Evolutionary conservation across 2,329 filamentous ascomycete species (phyloP).

Genomic region (Beauveria rudraprayagi): DNA sequence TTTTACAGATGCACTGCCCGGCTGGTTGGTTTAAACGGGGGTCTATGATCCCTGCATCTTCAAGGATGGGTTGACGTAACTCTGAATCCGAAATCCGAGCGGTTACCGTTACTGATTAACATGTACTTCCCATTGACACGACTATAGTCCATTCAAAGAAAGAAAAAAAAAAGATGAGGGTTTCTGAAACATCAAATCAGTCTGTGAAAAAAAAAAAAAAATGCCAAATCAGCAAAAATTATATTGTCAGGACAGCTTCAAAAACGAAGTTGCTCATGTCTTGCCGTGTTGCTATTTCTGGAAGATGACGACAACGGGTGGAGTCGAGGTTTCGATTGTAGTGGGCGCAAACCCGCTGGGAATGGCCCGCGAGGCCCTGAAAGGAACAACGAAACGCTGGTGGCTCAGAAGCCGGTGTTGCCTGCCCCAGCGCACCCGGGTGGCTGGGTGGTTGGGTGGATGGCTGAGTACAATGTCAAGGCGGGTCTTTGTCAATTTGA

Average conservation of each 20-base stretch:
- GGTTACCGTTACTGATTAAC: background rate
- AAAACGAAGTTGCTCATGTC: background rate
- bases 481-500: background rate
- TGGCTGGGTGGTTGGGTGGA: constrained; percentile 3
- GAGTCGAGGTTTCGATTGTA: background rate
- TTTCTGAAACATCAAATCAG: too few species aligned
- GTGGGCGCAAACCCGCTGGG: background rate
- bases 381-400: background rate
- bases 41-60: background rate
- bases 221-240: too few species aligned
- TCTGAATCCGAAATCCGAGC: constrained; percentile 1
- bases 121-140: background rate
- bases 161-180: too few species aligned
- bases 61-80: background rate
- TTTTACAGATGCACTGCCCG: background rate
- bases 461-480: background rate
- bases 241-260: background rate
- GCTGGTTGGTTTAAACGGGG: background rate
- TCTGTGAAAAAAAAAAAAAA: too few species aligned
- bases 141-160: too few species aligned
- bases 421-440: background rate
- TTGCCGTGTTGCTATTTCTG: background rate
- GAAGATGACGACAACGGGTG: background rate
- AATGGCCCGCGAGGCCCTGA: background rate
- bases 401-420: background rate